phyloP scores from a whole-genome alignment of 345 rosid species.

The Noccaea caerulescens region DNA sequence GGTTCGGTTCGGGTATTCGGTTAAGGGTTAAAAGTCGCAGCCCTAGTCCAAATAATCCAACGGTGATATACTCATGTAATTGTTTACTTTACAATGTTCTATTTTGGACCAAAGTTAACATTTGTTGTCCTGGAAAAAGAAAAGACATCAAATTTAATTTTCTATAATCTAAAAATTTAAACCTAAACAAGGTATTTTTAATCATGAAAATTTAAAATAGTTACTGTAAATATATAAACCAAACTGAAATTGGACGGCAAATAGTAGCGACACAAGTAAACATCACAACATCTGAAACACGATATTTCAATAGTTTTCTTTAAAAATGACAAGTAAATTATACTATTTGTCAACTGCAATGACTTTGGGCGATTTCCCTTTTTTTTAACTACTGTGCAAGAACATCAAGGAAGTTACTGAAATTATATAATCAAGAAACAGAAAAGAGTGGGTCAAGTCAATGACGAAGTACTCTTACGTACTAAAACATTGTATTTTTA shows the following conservation, averaged over 20 bases:
- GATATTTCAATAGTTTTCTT: too few relatives aligned
- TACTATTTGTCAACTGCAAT: neutral
- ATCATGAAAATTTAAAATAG: neutral
- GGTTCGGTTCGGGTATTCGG: too few relatives aligned
- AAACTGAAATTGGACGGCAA: too few relatives aligned
- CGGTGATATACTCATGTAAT: neutral
- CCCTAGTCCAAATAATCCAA: constrained; percentile 20
- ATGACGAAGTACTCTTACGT: constrained; percentile 17
- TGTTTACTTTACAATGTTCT: neutral
- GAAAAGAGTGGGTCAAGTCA: constrained; percentile 18
- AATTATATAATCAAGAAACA: constrained; percentile 3
- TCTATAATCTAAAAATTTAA: neutral
- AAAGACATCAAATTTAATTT: neutral
- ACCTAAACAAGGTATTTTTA: neutral
- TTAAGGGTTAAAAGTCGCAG: too few relatives aligned
- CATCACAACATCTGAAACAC: too few relatives aligned
- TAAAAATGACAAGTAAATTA: too few relatives aligned
- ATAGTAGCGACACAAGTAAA: too few relatives aligned
- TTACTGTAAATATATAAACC: neutral
- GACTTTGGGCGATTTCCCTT: neutral
- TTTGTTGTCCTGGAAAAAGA: neutral
- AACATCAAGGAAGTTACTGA: too few relatives aligned
- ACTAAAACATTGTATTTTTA: neutral
- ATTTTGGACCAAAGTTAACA: neutral
- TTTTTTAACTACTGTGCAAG: neutral